These are phyloP conservation scores for Entrophospora sp. DNA, from an alignment of 192 early-diverging fungal genomes.

Conservation along the genomic window DNA sequence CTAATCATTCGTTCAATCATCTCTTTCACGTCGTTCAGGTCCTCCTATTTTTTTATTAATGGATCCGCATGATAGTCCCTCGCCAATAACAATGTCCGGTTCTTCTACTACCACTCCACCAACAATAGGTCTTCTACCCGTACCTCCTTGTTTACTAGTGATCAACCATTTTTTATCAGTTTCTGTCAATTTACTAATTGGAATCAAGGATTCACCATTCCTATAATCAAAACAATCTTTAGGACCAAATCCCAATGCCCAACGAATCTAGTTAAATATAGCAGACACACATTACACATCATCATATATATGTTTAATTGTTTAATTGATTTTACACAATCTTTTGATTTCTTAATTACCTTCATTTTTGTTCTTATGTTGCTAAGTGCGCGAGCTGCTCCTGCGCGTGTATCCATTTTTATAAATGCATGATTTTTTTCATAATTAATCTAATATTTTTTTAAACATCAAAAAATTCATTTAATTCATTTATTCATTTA, in stretches of 20 bases:
- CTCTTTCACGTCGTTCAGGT: too few species aligned
- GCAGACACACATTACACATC: constrained; percentile 20
- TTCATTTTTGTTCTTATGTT: neutral
- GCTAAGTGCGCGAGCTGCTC: constrained; percentile 17
- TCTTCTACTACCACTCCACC: constrained; percentile 33
- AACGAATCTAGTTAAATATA: constrained; percentile 24
- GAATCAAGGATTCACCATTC: constrained; percentile 29
- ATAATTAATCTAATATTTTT: constrained; percentile 22
- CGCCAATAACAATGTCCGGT: constrained; percentile 30
- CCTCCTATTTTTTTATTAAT: constrained; percentile 11
- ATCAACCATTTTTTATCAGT: constrained; percentile 32
- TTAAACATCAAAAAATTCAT: too few species aligned
- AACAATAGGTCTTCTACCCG: constrained; percentile 24
- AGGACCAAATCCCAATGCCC: constrained; percentile 38
- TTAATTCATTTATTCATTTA: too few species aligned
- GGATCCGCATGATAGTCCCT: constrained; percentile 19
- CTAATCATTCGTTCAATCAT: too few species aligned
- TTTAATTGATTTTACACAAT: too few species aligned
- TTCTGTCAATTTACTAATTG: constrained; percentile 31
- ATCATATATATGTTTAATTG: too few species aligned
- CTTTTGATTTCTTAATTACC: neutral
- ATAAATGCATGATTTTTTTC: constrained; percentile 38
- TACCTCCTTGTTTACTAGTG: constrained; percentile 29
- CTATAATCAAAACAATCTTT: constrained; percentile 36
- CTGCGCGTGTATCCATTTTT: constrained; percentile 31